Evolutionary conservation across 768 basidiomycete species (phyloP), one percentile per base, ranked within the genome.

Genomic region (Tulasnella sp.): DNA sequence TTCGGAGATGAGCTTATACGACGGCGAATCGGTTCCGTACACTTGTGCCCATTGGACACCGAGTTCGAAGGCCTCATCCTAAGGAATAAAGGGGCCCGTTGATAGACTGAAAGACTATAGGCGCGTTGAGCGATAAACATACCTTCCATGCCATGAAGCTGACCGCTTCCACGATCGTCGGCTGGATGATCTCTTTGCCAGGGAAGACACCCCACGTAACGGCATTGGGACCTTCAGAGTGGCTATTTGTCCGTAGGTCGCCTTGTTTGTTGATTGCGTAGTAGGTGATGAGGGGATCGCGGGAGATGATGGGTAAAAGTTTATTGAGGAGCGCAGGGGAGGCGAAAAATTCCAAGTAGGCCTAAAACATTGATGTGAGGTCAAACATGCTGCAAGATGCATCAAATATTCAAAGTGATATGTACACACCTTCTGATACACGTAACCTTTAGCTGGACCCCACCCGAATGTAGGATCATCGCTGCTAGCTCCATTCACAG

Each of bases 141-240:
- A 84, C 88, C 81, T 94, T 94, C 92, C 92, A 96, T 15, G 92
- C 92, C 87, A 94, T 93, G 77, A 96, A 96, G 68, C 91, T 93
- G 66, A 94, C 86, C 2, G 92, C 90, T 70, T 97, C 93, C 21
- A 97, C 93, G 62, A 96, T 91, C 19, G 93, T 97, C 21, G 93
- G 93, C 68, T 94, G 92, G 49, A 94, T 74, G 65, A 96, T 88
- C 75, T 96, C 93, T 71, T 97, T 97, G 58, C 90, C 89, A 3
- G 93, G 91, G 78, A 94, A 97, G 8, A 96, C 90, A 63, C 93
- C 93, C 93, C 93, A 97, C 1, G 93, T 97, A 17, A 97, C 92
- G n/a, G 93, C 93, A 66, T 96, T 97, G 25, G 96, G 93, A 2
- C 93, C 92, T 52, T 96, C 92, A 1, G 85, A 88, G 65, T 91